phyloP scores from a whole-genome alignment of 1,284 basidiomycete species.

The Erythrobasidium hasegawianum region DNA sequence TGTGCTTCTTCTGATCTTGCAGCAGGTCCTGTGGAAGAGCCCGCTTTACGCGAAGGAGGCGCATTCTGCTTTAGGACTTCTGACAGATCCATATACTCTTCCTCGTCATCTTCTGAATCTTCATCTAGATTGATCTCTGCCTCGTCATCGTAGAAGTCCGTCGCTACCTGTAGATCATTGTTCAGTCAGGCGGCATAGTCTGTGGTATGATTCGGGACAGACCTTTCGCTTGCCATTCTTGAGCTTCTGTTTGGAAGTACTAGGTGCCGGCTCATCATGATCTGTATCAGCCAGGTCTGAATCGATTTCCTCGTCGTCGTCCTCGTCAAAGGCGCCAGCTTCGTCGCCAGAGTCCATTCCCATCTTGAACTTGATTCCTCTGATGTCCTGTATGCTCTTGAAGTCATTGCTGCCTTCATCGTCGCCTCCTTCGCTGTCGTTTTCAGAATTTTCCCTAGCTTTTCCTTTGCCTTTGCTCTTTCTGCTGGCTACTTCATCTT shows the following conservation, averaged over 20 bases:
- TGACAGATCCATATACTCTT: slow-evolving; percentile 56
- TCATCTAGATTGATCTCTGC: slow-evolving; percentile 45
- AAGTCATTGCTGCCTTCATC: slow-evolving; percentile 36
- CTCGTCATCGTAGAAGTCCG: slow-evolving; percentile 10
- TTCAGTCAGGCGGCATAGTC: not conserved
- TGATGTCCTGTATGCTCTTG: slow-evolving; percentile 39
- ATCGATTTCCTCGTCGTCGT: slow-evolving; percentile 45
- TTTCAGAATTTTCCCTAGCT: slow-evolving; percentile 21
- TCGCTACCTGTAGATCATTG: slow-evolving; percentile 7
- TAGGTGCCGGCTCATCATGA: slow-evolving; percentile 37
- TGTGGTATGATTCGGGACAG: not conserved
- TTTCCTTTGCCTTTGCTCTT: slow-evolving; percentile 32
- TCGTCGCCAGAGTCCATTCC: slow-evolving; percentile 41
- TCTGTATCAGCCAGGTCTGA: slow-evolving; percentile 39
- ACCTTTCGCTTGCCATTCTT: slow-evolving; percentile 33
- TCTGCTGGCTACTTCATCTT: slow-evolving; percentile 3
- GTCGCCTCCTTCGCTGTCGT: slow-evolving; percentile 17
- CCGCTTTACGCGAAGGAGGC: not conserved
- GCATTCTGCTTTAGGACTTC: slow-evolving; percentile 55
- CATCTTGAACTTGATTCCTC: slow-evolving; percentile 39
- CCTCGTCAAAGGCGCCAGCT: slow-evolving; percentile 27
- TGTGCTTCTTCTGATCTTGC: slow-evolving; percentile 6
- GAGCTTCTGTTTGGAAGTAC: slow-evolving; percentile 11
- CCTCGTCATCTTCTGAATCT: slow-evolving; percentile 49
- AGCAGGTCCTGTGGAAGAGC: not conserved